Evolutionary conservation across 164 flowering plant species (phyloP).

Genomic region (Vitis rupestris): DNA sequence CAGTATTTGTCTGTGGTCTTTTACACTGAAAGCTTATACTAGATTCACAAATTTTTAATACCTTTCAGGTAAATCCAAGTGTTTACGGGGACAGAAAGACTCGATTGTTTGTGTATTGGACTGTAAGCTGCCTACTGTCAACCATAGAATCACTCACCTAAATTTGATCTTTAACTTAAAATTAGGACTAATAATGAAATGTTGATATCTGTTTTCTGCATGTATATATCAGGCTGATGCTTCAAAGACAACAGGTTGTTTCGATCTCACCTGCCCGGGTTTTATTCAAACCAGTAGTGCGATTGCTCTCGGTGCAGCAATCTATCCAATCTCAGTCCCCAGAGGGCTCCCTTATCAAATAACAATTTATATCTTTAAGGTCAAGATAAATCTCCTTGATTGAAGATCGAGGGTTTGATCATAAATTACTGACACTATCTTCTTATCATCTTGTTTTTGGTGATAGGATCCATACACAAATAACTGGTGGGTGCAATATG

Average conservation of each 20-base stretch:
- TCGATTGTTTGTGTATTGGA: slow-evolving; percentile 52
- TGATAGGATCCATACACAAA: slow-evolving; percentile 33
- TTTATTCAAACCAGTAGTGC: slow-evolving; percentile 53
- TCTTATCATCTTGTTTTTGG: too few relatives aligned
- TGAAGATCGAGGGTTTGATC: too few relatives aligned
- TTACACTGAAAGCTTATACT: too few relatives aligned
- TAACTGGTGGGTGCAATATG: slow-evolving; percentile 53
- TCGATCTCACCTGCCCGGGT: slow-evolving; percentile 55
- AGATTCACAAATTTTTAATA: background rate
- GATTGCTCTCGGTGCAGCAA: slow-evolving; percentile 54
- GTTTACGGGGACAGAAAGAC: slow-evolving; percentile 52
- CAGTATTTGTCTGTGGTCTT: too few relatives aligned
- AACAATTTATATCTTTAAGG: slow-evolving; percentile 36
- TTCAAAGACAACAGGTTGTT: slow-evolving; percentile 48
- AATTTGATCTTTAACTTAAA: background rate
- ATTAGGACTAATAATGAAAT: background rate
- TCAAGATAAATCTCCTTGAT: background rate
- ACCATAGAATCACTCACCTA: background rate
- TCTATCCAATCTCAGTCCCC: slow-evolving; percentile 36
- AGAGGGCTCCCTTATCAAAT: slow-evolving; percentile 33
- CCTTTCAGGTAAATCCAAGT: slow-evolving; percentile 51
- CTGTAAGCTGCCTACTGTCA: slow-evolving; percentile 32
- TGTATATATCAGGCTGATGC: slow-evolving; percentile 33
- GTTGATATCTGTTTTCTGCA: background rate
- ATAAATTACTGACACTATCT: too few relatives aligned